A percentile compares a stretch with the other conserved stretches of the same genome.
These are phyloP conservation scores for Dipteronia sinensis DNA, from an alignment of 345 rosid species.

Conservation along the genomic window DNA sequence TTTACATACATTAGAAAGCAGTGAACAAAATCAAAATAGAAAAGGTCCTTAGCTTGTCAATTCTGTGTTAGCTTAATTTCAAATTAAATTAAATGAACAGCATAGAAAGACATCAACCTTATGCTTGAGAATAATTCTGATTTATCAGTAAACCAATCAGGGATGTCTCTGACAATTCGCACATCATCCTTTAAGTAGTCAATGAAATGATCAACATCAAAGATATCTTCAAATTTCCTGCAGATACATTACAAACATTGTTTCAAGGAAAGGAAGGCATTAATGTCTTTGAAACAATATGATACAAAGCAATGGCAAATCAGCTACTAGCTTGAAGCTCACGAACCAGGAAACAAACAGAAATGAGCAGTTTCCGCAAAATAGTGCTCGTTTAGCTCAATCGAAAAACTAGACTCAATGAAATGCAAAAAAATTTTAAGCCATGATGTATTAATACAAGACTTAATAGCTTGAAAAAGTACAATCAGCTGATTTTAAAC, in stretches of 20 bases:
- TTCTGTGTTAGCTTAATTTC: neutral
- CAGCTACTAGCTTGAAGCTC: neutral
- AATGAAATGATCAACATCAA: slow-evolving; percentile 96
- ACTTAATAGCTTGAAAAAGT: neutral
- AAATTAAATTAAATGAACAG: neutral
- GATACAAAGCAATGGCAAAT: neutral
- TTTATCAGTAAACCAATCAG: slow-evolving; percentile 97
- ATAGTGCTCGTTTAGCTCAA: neutral
- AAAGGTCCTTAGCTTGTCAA: neutral
- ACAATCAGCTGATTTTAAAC: neutral
- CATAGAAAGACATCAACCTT: slow-evolving; percentile 47
- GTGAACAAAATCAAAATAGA: neutral
- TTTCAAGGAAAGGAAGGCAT: neutral
- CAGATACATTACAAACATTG: slow-evolving; percentile 21
- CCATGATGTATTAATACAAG: neutral
- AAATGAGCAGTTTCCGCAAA: neutral
- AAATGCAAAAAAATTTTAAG: neutral
- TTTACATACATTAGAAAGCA: neutral
- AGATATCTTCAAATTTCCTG: slow-evolving; percentile 98
- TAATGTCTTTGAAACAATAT: neutral
- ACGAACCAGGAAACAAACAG: neutral
- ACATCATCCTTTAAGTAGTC: slow-evolving; percentile 92
- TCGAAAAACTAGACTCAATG: neutral
- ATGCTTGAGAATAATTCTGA: slow-evolving; percentile 88
- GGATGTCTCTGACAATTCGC: slow-evolving; percentile 90